Percentiles rank a stretch among this genome's conserved stretches.
These are phyloP conservation scores for Solanum chiquidenum DNA, from an alignment of 257 asterid species.

Conservation along the genomic window DNA sequence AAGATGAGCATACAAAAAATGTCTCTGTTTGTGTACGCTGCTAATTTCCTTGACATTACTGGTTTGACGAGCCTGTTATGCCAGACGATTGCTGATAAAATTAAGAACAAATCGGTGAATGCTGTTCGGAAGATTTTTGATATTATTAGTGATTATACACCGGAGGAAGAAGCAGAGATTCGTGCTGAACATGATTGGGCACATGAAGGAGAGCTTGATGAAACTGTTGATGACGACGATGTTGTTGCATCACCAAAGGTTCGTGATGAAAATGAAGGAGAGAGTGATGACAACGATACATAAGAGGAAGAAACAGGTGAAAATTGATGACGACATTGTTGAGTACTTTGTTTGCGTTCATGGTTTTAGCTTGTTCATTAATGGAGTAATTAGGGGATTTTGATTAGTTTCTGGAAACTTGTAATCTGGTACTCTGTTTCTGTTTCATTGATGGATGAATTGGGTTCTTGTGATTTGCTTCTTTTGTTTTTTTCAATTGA, in stretches of 20 bases:
- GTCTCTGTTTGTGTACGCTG: not conserved
- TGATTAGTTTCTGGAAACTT: not conserved
- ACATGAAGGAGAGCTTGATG: not conserved
- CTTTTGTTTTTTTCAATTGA: not conserved
- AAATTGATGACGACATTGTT: not conserved
- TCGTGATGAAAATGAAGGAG: not conserved
- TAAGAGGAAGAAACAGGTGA: not conserved
- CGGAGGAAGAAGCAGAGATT: not conserved
- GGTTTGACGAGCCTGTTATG: not conserved
- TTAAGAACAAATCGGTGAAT: not conserved
- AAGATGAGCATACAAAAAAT: not conserved
- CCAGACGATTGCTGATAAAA: not conserved
- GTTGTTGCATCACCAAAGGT: not conserved
- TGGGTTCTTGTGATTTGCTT: not conserved
- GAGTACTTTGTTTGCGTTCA: not conserved
- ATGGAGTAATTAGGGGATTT: not conserved
- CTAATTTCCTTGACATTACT: conserved; percentile 1
- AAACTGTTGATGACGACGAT: not conserved
- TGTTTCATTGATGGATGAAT: not conserved
- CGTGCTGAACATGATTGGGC: not conserved
- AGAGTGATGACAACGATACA: not conserved
- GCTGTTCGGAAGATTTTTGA: not conserved
- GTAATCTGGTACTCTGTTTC: not conserved
- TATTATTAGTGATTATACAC: not conserved
- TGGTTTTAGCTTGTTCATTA: not conserved